Base-by-base conservation (phyloP, 768 basidiomycete genomes). In the Suillus variegatus region DNA sequence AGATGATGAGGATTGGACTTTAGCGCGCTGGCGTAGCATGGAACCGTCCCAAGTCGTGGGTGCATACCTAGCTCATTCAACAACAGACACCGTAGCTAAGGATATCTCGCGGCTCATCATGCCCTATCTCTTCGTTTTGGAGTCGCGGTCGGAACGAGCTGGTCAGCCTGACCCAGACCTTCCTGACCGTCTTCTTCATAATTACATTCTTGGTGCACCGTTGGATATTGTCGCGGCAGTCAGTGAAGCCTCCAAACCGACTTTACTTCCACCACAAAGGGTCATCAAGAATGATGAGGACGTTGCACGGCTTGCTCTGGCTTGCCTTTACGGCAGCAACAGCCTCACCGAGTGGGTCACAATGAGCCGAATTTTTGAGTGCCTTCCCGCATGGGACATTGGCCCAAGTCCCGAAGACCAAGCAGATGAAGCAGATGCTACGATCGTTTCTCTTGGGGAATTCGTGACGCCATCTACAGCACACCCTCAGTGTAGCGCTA, bases 351-450 rank as follows among this genome's bases (percentile, higher is more conserved):
- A 89, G 68, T 97, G 93, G 94, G 72, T 87, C 1, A 88, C 82
- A 5, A 98, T 97, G 95, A 93, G 91, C 68, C 81, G 82, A 40
- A 93, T 99, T 60, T 98, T 99, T 75, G 97, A 99, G 74, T 99
- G 96, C 73, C 82, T 99, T 40, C 97, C 97, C 0, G 97, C 90
- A 4, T 97, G 96, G 94, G 89, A 88, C 64, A 80, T 88, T 51
- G 66, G 77, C 9, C 74, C 75, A 49, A 83, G 82, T n/a, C 85
- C 82, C 47, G 86, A 89, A 56, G 82, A 84, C 49, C 85, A 92
- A 65, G 86, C 82, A 58, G 94, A 94, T 66, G 87, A 87, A 60
- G 89, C 88, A n/a, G 89, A 95, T 61, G 90, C 90, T 7, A 96
- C 94, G 0, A 82, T 97, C 41, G 75, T 84, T 20, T 94, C 94